Conservation (phyloP, 495 filamentous ascomycete species). For the Saxispiralis lemnorum region DNA sequence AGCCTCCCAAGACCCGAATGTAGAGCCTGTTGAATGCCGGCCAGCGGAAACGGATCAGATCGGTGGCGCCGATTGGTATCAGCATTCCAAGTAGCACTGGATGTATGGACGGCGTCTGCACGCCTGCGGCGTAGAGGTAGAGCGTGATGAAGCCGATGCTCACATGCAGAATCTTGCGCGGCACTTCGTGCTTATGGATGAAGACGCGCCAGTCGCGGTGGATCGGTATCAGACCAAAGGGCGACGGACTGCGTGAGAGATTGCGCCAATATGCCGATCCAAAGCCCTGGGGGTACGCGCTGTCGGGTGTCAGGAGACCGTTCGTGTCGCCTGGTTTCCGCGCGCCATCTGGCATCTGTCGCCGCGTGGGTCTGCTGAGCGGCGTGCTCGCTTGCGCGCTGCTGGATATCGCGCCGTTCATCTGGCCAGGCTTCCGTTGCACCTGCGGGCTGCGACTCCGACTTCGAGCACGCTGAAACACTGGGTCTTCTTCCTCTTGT, state of each 20-base stretch:
- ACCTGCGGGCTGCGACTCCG: slow-evolving; percentile 20
- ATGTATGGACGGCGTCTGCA: slow-evolving; percentile 55
- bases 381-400: slow-evolving; percentile 17
- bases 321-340: slow-evolving; percentile 24
- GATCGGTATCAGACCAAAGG: slow-evolving; percentile 86
- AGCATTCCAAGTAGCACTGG: slow-evolving; percentile 67
- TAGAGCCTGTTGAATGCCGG: slow-evolving; percentile 73
- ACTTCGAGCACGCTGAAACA: slow-evolving; percentile 19
- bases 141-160: slow-evolving; percentile 90
- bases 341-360: slow-evolving; percentile 8
- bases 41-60: slow-evolving; percentile 65
- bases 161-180: slow-evolving; percentile 63
- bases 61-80: slow-evolving; percentile 71
- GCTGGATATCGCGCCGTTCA: slow-evolving; percentile 7
- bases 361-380: slow-evolving; percentile 1
- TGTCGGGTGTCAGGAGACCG: slow-evolving; percentile 53
- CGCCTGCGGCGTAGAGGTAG: slow-evolving; percentile 59
- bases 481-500: slow-evolving; percentile 18
- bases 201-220: slow-evolving; percentile 58
- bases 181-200: slow-evolving; percentile 58
- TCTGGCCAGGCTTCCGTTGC: slow-evolving; percentile 5
- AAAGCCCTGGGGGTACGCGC: slow-evolving; percentile 20
- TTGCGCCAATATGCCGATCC: slow-evolving; percentile 48
- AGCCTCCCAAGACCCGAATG: slow-evolving; percentile 60
- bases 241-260: slow-evolving; percentile 73